These are phyloP conservation scores for Amylocarpus encephaloides DNA, from an alignment of 2,329 filamentous ascomycete genomes.

Conservation along the genomic window DNA sequence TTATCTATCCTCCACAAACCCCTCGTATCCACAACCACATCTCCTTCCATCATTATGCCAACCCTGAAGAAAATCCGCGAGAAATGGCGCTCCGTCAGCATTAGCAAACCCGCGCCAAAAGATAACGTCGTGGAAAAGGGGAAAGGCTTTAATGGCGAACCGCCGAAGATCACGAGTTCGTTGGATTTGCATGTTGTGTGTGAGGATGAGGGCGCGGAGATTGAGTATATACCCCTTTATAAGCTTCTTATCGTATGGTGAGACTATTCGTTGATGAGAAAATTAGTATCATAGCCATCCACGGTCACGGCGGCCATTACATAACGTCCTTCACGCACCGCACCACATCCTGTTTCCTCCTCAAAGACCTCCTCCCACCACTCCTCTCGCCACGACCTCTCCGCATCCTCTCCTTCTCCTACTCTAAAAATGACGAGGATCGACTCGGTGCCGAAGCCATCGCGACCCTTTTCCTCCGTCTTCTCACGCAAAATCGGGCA, in stretches of 20 bases:
- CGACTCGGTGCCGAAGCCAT: not conserved
- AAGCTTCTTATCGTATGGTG: not conserved
- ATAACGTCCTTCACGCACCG: not conserved
- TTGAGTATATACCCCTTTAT: not conserved
- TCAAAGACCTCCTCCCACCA: not conserved
- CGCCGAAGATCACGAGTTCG: too few species aligned
- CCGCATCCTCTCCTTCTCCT: not conserved
- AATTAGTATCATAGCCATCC: conserved; percentile 1
- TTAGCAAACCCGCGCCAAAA: too few species aligned
- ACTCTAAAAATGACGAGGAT: not conserved
- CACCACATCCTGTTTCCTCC: not conserved
- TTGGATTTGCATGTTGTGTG: not conserved
- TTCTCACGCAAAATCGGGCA: not conserved
- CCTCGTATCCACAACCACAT: too few species aligned
- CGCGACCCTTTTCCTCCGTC: not conserved
- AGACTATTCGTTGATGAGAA: not conserved
- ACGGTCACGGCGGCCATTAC: not conserved
- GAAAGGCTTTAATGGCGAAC: too few species aligned
- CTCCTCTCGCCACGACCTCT: not conserved
- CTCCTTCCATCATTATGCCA: too few species aligned
- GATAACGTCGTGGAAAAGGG: too few species aligned
- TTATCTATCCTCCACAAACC: too few species aligned
- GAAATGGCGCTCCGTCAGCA: too few species aligned
- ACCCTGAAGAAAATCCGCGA: too few species aligned
- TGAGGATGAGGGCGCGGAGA: not conserved